Evolutionary conservation across 169 alveolate genomes (phyloP), one percentile per base, ranked within the genome.

Genomic region (Plasmodium relictum): DNA sequence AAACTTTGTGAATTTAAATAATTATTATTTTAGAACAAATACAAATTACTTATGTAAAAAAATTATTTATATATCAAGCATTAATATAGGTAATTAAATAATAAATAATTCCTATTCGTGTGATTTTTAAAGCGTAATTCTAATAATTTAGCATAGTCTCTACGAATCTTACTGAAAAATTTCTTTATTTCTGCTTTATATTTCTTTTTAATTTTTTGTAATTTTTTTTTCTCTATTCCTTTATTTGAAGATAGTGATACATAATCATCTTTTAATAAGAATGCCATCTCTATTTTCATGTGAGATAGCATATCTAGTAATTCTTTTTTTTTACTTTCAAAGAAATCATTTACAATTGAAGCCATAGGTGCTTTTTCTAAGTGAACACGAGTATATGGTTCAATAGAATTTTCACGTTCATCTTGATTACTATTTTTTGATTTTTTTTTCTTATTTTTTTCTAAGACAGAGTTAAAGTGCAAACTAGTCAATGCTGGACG

Each of bases 301-400:
- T 69, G 59, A 26, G 80, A 52, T n/a, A 83, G 10, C n/a, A 39
- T 66, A 20, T n/a, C 41, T 14, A 72, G 52, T 68, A 83, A 26
- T n/a, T 24, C 20, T 39, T 83, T 83, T 62, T 83, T 83, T 26
- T 83, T 83, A 18, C 48, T 14, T 62, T 83, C 91, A 50, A 83
- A 83, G 42, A 18, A 83, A 18, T 42, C 63, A 71, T 83, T 45
- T 52, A 66, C 66, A 16, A 83, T 62, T 44, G n/a, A n/a, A 42
- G 39, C 65, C 80, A 68, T 68, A 22, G 91, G 61, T 83, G 37
- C 56, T 83, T 73, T 83, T 44, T 54, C 83, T 62, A 83, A 8
- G 6, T 68, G 48, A 31, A 24, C 41, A 54, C 44, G 62, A 26
- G 91, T 85, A 68, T 10, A 83, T 18, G 83, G 10, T 83, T 54